These are phyloP conservation scores for Rhododendron ferrugineum DNA, from an alignment of 148 eudicot genomes.

Conservation along the genomic window DNA sequence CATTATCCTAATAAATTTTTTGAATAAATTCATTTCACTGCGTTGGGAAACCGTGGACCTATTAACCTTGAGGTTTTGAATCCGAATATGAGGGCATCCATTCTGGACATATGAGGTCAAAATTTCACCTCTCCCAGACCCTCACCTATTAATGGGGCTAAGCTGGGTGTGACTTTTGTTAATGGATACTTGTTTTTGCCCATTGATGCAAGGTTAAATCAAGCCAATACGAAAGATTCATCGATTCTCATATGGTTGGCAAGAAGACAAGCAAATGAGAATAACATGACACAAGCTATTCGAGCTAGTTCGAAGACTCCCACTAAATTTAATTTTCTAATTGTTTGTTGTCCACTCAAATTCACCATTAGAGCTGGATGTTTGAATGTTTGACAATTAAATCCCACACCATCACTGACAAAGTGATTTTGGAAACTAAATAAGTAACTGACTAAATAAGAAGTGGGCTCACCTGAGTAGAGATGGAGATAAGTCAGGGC, in stretches of 20 bases:
- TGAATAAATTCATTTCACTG: background rate
- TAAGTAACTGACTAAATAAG: background rate
- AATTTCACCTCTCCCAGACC: background rate
- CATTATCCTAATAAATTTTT: background rate
- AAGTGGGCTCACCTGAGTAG: constrained; percentile 58
- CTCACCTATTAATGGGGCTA: background rate
- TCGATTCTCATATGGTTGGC: background rate
- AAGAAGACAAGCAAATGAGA: background rate
- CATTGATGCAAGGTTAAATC: background rate
- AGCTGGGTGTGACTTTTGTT: background rate
- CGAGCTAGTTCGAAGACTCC: background rate
- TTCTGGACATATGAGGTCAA: background rate
- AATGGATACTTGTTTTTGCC: background rate
- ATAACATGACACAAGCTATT: background rate
- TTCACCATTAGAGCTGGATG: background rate
- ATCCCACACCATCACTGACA: constrained; percentile 1
- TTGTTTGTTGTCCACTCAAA: background rate
- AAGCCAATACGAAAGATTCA: background rate
- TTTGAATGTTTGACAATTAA: background rate
- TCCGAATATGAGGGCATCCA: background rate
- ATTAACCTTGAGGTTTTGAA: background rate
- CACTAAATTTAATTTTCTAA: background rate
- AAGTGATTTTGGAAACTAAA: background rate
- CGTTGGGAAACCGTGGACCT: background rate
- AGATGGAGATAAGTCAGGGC: constrained; percentile 90